phyloP scores from a whole-genome alignment of 2,329 filamentous ascomycete genomes.

The Neurospora sp. region DNA sequence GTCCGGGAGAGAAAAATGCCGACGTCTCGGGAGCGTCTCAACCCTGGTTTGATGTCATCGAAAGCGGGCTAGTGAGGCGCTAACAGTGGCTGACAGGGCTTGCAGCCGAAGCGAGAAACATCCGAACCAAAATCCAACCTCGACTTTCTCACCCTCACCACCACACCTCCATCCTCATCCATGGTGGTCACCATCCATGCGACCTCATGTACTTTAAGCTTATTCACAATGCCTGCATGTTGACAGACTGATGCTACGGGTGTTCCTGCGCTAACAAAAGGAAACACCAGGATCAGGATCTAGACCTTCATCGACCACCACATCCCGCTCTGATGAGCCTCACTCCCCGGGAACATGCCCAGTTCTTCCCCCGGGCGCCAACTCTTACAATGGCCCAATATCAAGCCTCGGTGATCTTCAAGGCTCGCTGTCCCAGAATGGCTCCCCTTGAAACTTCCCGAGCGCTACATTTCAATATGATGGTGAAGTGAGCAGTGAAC shows the following conservation, averaged over 20 bases:
- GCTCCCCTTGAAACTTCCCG: not conserved
- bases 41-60: constrained; percentile 15
- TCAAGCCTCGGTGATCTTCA: not conserved
- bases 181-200: too few species aligned
- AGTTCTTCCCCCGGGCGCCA: not conserved
- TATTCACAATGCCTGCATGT: not conserved
- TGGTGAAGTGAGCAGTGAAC: not conserved
- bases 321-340: not conserved
- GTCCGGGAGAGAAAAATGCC: constrained; percentile 2
- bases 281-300: not conserved
- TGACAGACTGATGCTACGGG: not conserved
- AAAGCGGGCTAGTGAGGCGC: constrained; percentile 13
- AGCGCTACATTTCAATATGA: not conserved
- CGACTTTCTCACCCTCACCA: not conserved
- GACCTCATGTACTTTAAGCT: not conserved
- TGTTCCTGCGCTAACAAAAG: not conserved
- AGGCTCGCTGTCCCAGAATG: not conserved
- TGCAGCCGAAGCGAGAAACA: constrained; percentile 13
- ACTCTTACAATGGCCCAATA: not conserved
- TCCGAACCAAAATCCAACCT: constrained; percentile 10
- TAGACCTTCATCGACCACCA: not conserved
- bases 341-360: not conserved
- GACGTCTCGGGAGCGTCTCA: constrained; percentile 18
- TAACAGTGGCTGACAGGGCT: constrained; percentile 13
- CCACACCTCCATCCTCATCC: not conserved